A percentile compares a stretch with the other conserved stretches of the same genome.
Evolutionary conservation across 768 basidiomycete species (phyloP).

Genomic region (Russula dissimulans): DNA sequence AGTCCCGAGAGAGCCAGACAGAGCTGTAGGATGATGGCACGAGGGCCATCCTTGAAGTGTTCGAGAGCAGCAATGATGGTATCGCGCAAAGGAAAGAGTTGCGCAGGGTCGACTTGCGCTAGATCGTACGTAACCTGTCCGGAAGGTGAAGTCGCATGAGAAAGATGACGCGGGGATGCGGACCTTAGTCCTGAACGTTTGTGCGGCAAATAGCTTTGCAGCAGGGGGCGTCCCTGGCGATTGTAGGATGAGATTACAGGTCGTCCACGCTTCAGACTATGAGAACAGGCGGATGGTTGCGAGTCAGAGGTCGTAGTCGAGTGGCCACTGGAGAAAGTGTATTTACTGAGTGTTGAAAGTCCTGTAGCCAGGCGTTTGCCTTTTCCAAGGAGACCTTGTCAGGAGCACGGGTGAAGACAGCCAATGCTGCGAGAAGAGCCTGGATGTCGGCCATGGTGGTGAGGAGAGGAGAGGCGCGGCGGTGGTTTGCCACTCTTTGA

Average conservation of each 20-base stretch:
- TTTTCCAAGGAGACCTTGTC: slow-evolving; percentile 75
- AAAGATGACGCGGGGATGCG: slow-evolving; percentile 22
- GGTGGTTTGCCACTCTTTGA: background rate
- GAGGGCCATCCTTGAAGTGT: slow-evolving; percentile 64
- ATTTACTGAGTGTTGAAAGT: slow-evolving; percentile 99
- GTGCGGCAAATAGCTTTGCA: slow-evolving; percentile 90
- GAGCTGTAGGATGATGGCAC: slow-evolving; percentile 79
- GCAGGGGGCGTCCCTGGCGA: slow-evolving; percentile 66
- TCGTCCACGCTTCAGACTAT: slow-evolving; percentile 95
- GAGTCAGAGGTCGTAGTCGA: slow-evolving; percentile 55
- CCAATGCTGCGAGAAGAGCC: slow-evolving; percentile 64
- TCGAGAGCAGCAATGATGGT: slow-evolving; percentile 74
- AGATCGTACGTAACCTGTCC: slow-evolving; percentile 92
- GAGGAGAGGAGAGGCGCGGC: background rate
- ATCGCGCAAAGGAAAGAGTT: slow-evolving; percentile 75
- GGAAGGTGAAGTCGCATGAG: slow-evolving; percentile 14
- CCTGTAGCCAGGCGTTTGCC: slow-evolving; percentile 93
- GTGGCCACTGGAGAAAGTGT: slow-evolving; percentile 59
- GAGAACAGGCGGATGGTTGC: slow-evolving; percentile 47
- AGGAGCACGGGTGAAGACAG: slow-evolving; percentile 72
- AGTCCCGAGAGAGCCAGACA: slow-evolving; percentile 86
- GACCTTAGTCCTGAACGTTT: slow-evolving; percentile 93
- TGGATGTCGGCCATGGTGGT: slow-evolving; percentile 56
- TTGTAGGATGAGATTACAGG: slow-evolving; percentile 85
- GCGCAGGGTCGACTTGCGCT: slow-evolving; percentile 65